Base-by-base conservation (phyloP, 2,329 filamentous ascomycete genomes). In the Aspergillus hiratsukae region DNA sequence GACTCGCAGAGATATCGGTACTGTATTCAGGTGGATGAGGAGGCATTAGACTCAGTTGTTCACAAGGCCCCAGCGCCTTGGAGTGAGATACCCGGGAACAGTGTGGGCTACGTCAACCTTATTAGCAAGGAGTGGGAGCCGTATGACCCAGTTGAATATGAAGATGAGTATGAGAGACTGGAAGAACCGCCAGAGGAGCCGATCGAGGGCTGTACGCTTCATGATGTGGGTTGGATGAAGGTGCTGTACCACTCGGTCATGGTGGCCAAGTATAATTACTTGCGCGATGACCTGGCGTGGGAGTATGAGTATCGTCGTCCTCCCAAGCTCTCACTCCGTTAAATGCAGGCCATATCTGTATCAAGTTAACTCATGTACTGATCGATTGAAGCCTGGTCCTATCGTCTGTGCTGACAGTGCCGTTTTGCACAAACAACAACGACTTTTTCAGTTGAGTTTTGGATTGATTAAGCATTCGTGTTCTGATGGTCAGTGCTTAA, bases 211-310 rank as follows among this genome's bases (percentile, higher is more conserved):
- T 62, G 51, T 56, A 58, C 55, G 1, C 27, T 53, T 27, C 19
- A 59, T 5, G 28, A 60, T 45, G 60, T 63, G n/a, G 61, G 61
- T 23, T 62, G 60, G 61, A 63, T 62, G 59, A 63, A 58, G 8
- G 48, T 60, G 17, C 25, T 21, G 0, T 61, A 51, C 49, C 31
- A 53, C 43, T 28, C 19, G 19, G 56, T 48, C 11, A 17, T 56
- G 56, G 3, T 56, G 21, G 25, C 28, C 9, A 54, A 27, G 10
- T 59, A 52, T 23, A 11, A 53, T 23, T 10, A 56, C n/a, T 6
- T 61, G 11, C n/a, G 25, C 21, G 43, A 55, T 49, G 17, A 19
- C 23, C 14, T 52, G 23, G 54, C 58, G 37, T 63, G 59, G 59
- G 35, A 60, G 56, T 61, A 58, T 50, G 28, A 29, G 14, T 49